Percentiles rank a stretch among this genome's conserved stretches.
Conservation (phyloP, 176 grass and related monocot species). For the Oryza glumipatula region DNA sequence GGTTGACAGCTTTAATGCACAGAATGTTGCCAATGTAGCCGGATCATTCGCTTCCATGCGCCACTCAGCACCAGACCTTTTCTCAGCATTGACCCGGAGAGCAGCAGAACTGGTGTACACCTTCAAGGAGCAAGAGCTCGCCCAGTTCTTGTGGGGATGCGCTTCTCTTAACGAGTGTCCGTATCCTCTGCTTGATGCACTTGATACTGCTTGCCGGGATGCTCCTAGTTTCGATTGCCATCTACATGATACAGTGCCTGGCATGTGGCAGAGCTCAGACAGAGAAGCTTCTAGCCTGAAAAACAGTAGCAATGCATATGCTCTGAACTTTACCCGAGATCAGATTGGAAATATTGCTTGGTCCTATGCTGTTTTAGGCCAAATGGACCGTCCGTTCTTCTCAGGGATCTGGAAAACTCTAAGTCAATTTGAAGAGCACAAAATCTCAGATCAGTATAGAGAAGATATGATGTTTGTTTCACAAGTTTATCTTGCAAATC, state of each 20-base stretch:
- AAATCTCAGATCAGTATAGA: conserved; percentile 77
- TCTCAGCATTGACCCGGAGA: conserved; percentile 51
- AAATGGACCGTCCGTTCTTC: conserved; percentile 77
- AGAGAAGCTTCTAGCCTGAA: conserved; percentile 33
- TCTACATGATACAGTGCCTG: conserved; percentile 30
- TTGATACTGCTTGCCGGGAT: conserved; percentile 65
- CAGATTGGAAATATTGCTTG: conserved; percentile 89
- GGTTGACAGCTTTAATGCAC: conserved; percentile 72
- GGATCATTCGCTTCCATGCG: conserved; percentile 90
- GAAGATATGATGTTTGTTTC: conserved; percentile 95
- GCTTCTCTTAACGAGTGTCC: conserved; percentile 73
- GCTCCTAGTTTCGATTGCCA: conserved; percentile 25
- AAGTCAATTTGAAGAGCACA: conserved; percentile 63
- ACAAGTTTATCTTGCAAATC: conserved; percentile 91
- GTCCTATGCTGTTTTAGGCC: conserved; percentile 88
- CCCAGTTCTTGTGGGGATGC: conserved; percentile 88
- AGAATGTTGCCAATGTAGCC: conserved; percentile 84
- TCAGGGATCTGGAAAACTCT: conserved; percentile 65
- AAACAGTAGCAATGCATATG: neutral
- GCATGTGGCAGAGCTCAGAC: neutral
- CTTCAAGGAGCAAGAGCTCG: conserved; percentile 84
- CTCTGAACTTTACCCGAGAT: conserved; percentile 74
- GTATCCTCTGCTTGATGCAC: conserved; percentile 53
- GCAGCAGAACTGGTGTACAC: conserved; percentile 57
- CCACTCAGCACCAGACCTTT: conserved; percentile 72